Conservation (phyloP, 139 green algal species). For the Chlamydomonas incerta region DNA sequence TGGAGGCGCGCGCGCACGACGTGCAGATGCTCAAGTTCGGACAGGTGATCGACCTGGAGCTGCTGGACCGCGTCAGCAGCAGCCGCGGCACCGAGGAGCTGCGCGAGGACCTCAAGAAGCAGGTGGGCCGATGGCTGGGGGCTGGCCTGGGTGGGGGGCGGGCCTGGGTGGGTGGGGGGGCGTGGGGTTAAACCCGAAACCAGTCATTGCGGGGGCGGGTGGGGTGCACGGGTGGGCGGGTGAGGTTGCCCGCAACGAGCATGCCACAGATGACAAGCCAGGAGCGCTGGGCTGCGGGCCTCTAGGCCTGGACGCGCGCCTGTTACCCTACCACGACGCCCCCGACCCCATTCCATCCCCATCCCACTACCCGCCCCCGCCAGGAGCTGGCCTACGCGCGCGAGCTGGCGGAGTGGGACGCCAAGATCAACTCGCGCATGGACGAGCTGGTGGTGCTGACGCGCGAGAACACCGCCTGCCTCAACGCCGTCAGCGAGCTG, state of each 20-base stretch:
- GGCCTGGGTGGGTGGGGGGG: no score
- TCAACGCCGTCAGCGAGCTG: constrained; percentile 72
- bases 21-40: constrained; percentile 90
- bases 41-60: constrained; percentile 77
- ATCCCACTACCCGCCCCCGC: background rate
- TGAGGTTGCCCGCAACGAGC: no score
- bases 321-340: no score
- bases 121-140: no score
- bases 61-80: constrained; percentile 74
- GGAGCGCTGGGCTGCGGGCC: no score
- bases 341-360: background rate
- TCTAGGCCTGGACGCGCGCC: no score
- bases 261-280: no score
- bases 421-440: constrained; percentile 60
- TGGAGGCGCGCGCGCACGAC: constrained; percentile 73
- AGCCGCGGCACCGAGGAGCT: constrained; percentile 73
- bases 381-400: constrained; percentile 61
- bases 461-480: constrained; percentile 74
- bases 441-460: constrained; percentile 75
- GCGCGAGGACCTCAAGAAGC: constrained; percentile 60
- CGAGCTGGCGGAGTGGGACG: constrained; percentile 72
- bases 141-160: no score
- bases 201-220: no score
- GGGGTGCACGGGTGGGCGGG: no score
- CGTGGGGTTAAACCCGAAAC: no score